Conservation (phyloP, 768 basidiomycete genomes). For the Boletus huronensis region DNA sequence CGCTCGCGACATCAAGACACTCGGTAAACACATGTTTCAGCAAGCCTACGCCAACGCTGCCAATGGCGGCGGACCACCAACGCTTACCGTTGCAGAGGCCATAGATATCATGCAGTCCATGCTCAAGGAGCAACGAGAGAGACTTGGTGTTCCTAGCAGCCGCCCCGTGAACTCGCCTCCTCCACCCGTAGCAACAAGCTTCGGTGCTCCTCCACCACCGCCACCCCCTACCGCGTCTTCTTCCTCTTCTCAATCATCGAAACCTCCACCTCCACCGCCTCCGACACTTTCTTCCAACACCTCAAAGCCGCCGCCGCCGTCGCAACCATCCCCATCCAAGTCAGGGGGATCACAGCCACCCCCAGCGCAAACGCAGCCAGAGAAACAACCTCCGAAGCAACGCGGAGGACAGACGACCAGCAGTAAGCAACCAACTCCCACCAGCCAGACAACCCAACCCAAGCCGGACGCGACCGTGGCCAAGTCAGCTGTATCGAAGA, state of each 20-base stretch:
- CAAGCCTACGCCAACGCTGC: conserved; percentile 14
- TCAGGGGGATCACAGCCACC: conserved; percentile 1
- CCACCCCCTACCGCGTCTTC: conserved; percentile 21
- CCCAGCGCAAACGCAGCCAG: conserved; percentile 14
- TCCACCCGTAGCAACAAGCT: conserved; percentile 19
- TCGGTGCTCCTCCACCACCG: conserved; percentile 20
- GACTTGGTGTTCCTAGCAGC: conserved; percentile 22
- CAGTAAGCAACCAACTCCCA: not conserved
- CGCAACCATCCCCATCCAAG: conserved; percentile 1
- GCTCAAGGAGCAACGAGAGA: conserved; percentile 19
- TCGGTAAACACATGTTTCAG: conserved; percentile 31
- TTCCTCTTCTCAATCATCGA: conserved; percentile 12
- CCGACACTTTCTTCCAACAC: not conserved
- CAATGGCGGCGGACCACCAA: not conserved
- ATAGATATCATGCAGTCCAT: conserved; percentile 11
- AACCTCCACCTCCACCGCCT: not conserved
- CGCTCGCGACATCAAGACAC: conserved; percentile 58
- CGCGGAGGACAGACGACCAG: not conserved
- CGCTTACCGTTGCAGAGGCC: conserved; percentile 1
- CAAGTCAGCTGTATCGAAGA: not conserved
- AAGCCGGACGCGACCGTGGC: not conserved
- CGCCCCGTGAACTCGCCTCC: conserved; percentile 4
- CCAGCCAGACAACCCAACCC: conserved; percentile 1
- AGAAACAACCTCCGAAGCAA: conserved; percentile 1
- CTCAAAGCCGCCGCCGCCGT: not conserved